These are phyloP conservation scores for Tetrahymena borealis DNA, from an alignment of 73 alveolate species.

Conservation along the genomic window DNA sequence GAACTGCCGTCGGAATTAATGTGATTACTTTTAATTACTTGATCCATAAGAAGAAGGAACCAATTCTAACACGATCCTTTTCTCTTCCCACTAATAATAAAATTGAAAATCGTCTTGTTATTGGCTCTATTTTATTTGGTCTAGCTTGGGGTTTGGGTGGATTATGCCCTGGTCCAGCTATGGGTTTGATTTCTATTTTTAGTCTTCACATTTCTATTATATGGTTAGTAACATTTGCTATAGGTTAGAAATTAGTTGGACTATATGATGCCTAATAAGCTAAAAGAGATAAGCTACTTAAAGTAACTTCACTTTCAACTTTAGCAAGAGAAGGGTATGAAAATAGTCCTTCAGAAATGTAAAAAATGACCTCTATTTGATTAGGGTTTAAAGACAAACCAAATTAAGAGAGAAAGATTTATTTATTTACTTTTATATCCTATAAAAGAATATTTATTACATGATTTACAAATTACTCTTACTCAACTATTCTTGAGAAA, in stretches of 20 bases:
- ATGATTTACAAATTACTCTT: too few relatives aligned
- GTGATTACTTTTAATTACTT: constrained; percentile 69
- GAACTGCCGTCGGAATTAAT: constrained; percentile 80
- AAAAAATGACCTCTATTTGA: background rate
- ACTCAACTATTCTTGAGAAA: too few relatives aligned
- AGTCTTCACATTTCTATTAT: constrained; percentile 9
- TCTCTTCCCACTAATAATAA: constrained; percentile 55
- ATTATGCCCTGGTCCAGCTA: constrained; percentile 98
- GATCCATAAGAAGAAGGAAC: constrained; percentile 17
- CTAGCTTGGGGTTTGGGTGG: constrained; percentile 97
- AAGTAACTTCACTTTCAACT: background rate
- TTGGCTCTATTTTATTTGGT: constrained; percentile 94
- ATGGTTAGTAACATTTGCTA: constrained; percentile 15
- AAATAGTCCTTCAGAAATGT: background rate
- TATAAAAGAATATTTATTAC: too few relatives aligned
- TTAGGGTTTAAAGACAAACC: background rate
- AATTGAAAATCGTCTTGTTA: constrained; percentile 66
- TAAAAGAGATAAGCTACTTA: background rate
- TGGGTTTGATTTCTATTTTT: constrained; percentile 43
- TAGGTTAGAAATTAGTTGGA: constrained; percentile 10
- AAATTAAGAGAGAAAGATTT: too few relatives aligned
- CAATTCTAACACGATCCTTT: constrained; percentile 45
- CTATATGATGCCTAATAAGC: background rate
- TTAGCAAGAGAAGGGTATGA: background rate
- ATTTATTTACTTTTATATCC: too few relatives aligned